These are phyloP conservation scores for Ceriops zippeliana DNA, from an alignment of 345 rosid genomes.

Conservation along the genomic window DNA sequence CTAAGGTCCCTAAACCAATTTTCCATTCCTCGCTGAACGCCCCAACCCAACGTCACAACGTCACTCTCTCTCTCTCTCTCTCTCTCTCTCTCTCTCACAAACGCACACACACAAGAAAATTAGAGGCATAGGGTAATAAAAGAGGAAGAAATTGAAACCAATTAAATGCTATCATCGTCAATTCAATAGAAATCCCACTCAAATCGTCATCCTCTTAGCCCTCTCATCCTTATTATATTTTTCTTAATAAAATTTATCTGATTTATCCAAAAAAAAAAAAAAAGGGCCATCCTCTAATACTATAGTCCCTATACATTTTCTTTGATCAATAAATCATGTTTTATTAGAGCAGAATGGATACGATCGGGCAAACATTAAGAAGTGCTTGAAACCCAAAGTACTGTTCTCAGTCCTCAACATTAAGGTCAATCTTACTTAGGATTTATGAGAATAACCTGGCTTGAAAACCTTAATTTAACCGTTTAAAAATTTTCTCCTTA, in stretches of 20 bases:
- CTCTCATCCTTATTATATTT: too few relatives aligned
- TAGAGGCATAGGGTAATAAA: neutral
- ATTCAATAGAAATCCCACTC: conserved; percentile 11
- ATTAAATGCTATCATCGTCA: conserved; percentile 1
- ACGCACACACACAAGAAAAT: too few relatives aligned
- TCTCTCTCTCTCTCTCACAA: neutral
- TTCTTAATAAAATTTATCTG: too few relatives aligned
- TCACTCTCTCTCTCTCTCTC: conserved; percentile 2
- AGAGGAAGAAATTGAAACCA: neutral
- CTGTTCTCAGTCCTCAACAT: too few relatives aligned
- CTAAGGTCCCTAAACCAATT: conserved; percentile 44
- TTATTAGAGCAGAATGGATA: too few relatives aligned
- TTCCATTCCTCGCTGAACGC: too few relatives aligned
- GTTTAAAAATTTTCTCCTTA: too few relatives aligned
- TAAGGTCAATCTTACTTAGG: too few relatives aligned
- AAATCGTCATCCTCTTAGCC: neutral
- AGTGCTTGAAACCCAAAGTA: conserved; percentile 3
- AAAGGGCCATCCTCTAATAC: neutral
- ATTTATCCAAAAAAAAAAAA: too few relatives aligned
- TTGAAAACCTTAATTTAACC: too few relatives aligned
- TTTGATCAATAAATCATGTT: neutral
- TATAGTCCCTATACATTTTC: neutral
- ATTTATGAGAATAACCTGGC: too few relatives aligned
- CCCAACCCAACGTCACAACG: conserved; percentile 14
- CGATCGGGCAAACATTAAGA: conserved; percentile 27